Percentiles rank a stretch among this genome's conserved stretches.
These are phyloP conservation scores for Phaeotremella fagi DNA, from an alignment of 768 basidiomycete genomes.

Conservation along the genomic window DNA sequence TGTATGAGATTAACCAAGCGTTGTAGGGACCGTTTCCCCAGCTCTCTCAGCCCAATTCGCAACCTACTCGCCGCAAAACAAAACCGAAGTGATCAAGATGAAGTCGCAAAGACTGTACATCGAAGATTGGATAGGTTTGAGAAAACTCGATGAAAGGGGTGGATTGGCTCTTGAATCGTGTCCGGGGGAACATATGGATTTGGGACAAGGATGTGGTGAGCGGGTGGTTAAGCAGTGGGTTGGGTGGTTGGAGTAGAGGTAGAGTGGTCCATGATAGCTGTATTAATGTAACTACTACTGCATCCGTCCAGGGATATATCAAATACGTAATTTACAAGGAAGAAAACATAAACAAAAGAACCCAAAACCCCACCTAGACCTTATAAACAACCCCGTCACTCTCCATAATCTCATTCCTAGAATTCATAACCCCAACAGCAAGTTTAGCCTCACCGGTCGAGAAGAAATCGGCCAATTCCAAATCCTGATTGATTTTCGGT, in stretches of 20 bases:
- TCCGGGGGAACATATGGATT: conserved; percentile 47
- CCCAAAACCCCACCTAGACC: conserved; percentile 17
- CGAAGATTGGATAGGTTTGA: conserved; percentile 42
- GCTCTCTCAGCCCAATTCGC: conserved; percentile 44
- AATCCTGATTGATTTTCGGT: conserved; percentile 69
- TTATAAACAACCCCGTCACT: conserved; percentile 76
- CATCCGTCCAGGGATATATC: too few species aligned
- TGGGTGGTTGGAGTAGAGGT: conserved; percentile 16
- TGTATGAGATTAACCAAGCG: not conserved
- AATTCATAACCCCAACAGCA: conserved; percentile 67
- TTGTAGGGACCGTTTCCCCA: conserved; percentile 44
- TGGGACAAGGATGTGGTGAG: conserved; percentile 38
- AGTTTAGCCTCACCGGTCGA: conserved; percentile 73
- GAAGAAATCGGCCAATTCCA: conserved; percentile 65
- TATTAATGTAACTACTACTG: not conserved
- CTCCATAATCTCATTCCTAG: conserved; percentile 77
- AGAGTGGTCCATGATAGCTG: not conserved
- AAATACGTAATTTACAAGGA: too few species aligned
- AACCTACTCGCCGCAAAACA: conserved; percentile 31
- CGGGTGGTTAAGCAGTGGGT: conserved; percentile 35
- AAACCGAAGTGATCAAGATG: conserved; percentile 26
- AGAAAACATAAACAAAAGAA: too few species aligned
- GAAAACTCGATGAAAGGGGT: conserved; percentile 22
- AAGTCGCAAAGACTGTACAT: conserved; percentile 28
- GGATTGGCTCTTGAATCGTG: conserved; percentile 30